A percentile compares a stretch with the other conserved stretches of the same genome.
These are phyloP conservation scores for Botrytis fragariae DNA, from an alignment of 2,329 filamentous ascomycete genomes.

Conservation along the genomic window DNA sequence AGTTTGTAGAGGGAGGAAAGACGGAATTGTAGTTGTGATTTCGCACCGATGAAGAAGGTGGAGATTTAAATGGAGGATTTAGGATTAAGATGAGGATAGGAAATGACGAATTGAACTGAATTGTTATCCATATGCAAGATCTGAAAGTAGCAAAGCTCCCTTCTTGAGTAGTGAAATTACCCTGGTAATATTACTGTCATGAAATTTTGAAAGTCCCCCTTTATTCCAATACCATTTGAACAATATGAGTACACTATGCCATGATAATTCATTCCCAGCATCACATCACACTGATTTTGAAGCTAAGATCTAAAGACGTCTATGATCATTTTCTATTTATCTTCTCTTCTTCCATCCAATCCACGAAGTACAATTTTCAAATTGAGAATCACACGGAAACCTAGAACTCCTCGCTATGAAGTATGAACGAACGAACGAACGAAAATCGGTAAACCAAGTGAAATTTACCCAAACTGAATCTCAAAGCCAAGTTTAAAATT, in stretches of 20 bases:
- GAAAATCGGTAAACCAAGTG: background rate
- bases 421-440: background rate
- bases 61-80: background rate
- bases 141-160: background rate
- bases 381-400: background rate
- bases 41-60: no score
- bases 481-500: background rate
- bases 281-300: background rate
- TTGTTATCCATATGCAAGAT: background rate
- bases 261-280: background rate
- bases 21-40: background rate
- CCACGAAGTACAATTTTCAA: background rate
- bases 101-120: background rate
- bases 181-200: background rate
- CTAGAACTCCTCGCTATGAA: slow-evolving; percentile 2
- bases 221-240: background rate
- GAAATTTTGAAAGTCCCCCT: background rate
- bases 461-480: background rate
- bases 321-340: background rate
- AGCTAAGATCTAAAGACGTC: background rate
- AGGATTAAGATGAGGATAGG: background rate
- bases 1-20: slow-evolving; percentile 27
- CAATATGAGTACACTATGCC: background rate
- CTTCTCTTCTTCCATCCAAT: background rate
- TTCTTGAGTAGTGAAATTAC: background rate